These are phyloP conservation scores for Lentinula sp. DNA, from an alignment of 768 basidiomycete species.

Conservation along the genomic window DNA sequence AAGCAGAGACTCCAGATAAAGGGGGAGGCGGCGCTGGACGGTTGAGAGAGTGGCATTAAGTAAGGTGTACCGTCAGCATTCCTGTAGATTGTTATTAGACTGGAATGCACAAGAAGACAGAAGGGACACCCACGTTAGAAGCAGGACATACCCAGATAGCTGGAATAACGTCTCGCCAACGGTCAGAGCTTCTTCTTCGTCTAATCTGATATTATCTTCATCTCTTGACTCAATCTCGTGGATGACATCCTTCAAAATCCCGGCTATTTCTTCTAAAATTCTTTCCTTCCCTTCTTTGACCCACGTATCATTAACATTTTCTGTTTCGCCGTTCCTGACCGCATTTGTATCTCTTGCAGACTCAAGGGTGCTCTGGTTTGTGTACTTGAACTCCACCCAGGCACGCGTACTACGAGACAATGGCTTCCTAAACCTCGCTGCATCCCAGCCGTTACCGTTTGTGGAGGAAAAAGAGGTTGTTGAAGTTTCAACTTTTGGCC, in stretches of 20 bases:
- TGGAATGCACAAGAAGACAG: not conserved
- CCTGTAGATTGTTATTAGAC: constrained; percentile 22
- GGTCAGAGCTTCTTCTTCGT: constrained; percentile 63
- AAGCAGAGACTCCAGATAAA: constrained; percentile 55
- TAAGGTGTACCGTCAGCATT: constrained; percentile 37
- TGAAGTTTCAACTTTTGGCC: constrained; percentile 57
- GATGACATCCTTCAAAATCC: constrained; percentile 64
- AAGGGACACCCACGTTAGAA: constrained; percentile 46
- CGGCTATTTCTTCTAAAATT: constrained; percentile 65
- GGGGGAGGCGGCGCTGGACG: constrained; percentile 49
- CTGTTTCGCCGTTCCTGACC: constrained; percentile 10
- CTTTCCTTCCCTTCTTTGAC: constrained; percentile 34
- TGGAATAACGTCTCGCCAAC: constrained; percentile 58
- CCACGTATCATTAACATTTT: constrained; percentile 11
- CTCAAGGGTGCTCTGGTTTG: constrained; percentile 20
- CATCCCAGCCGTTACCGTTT: constrained; percentile 54
- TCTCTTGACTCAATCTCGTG: constrained; percentile 67
- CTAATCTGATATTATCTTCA: constrained; percentile 43
- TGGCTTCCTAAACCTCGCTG: constrained; percentile 48
- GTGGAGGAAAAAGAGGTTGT: constrained; percentile 17
- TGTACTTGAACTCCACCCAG: constrained; percentile 45
- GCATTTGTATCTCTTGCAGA: constrained; percentile 8
- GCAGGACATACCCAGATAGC: constrained; percentile 51
- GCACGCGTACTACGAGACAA: constrained; percentile 49
- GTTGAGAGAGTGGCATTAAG: constrained; percentile 48